phyloP scores from a whole-genome alignment of 768 basidiomycete species.

The Chalciporus chontae region DNA sequence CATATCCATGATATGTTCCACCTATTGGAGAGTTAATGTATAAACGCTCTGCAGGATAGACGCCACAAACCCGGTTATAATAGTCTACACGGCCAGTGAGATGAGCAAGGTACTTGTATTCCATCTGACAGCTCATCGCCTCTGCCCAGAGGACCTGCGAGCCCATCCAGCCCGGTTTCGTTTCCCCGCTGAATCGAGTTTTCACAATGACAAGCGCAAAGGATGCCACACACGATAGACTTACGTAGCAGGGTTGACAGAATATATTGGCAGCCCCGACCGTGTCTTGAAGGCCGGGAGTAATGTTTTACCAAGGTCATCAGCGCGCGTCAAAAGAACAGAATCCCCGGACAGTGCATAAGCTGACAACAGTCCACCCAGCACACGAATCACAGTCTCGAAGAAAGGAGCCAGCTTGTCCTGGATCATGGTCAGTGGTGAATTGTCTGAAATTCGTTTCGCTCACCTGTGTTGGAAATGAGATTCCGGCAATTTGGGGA shows the following conservation, averaged over 20 bases:
- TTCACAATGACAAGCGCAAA: background rate
- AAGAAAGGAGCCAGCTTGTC: constrained; percentile 49
- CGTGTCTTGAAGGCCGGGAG: constrained; percentile 39
- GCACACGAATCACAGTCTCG: constrained; percentile 74
- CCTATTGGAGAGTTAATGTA: constrained; percentile 7
- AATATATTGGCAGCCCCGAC: constrained; percentile 48
- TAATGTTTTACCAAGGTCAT: constrained; percentile 57
- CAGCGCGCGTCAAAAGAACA: constrained; percentile 57
- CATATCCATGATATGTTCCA: constrained; percentile 36
- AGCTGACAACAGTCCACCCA: constrained; percentile 75
- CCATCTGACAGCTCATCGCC: constrained; percentile 45
- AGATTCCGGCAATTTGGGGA: constrained; percentile 42
- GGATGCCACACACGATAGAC: constrained; percentile 7
- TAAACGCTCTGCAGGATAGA: background rate
- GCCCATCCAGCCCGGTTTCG: constrained; percentile 31
- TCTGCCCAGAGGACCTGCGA: constrained; percentile 34
- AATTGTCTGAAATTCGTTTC: background rate
- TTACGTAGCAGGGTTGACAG: constrained; percentile 43
- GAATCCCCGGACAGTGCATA: constrained; percentile 68
- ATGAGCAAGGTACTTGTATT: constrained; percentile 51
- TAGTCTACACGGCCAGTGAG: constrained; percentile 42
- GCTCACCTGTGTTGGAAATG: constrained; percentile 38
- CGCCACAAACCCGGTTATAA: constrained; percentile 23
- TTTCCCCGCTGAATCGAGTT: constrained; percentile 30
- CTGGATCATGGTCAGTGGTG: constrained; percentile 14